Evolutionary conservation across 176 grass and related monocot species (phyloP).

Genomic region (Leersia perrieri): DNA sequence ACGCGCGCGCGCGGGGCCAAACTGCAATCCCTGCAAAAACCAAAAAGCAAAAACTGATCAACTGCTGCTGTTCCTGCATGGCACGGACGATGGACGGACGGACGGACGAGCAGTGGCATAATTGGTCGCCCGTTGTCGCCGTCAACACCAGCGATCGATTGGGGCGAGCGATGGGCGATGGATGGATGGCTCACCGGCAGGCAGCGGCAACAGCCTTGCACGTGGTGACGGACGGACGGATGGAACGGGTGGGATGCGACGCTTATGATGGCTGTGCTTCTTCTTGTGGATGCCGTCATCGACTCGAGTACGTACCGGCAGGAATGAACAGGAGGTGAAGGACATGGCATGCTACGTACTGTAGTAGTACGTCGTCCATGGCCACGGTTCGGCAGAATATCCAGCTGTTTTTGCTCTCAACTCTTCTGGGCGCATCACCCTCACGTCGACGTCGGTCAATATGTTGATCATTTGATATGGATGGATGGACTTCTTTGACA

Average conservation of each 20-base stretch:
- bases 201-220: constrained; percentile 25
- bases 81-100: background rate
- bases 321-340: background rate
- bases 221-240: constrained; percentile 30
- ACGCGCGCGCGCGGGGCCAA: no score
- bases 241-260: constrained; percentile 28
- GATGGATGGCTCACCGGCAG: background rate
- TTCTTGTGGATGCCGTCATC: background rate
- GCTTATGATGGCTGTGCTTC: background rate
- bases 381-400: background rate
- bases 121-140: background rate
- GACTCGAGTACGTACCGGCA: background rate
- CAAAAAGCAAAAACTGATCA: background rate
- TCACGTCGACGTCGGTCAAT: no score
- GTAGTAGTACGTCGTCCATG: no score
- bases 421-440: no score
- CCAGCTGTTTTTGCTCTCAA: no score
- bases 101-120: background rate
- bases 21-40: background rate
- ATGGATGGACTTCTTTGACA: no score
- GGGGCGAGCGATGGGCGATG: background rate
- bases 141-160: background rate
- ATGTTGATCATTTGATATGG: no score
- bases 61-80: constrained; percentile 3
- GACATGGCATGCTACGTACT: background rate